Percentiles rank a stretch among this genome's conserved stretches.
These are phyloP conservation scores for Barnettozyma botsteinii DNA, from an alignment of 805 yeast species.

Conservation along the genomic window DNA sequence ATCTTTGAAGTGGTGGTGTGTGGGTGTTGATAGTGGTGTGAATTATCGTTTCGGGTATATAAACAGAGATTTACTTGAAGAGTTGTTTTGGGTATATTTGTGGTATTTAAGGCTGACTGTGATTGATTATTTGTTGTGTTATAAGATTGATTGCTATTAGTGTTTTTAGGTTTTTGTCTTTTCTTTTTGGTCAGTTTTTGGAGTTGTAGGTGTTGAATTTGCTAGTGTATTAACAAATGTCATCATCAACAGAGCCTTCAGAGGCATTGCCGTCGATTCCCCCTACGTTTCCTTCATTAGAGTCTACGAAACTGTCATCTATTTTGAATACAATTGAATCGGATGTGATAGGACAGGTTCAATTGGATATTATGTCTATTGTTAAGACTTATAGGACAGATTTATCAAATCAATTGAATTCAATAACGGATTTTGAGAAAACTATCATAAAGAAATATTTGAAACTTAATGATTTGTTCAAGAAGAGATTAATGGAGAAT, in stretches of 20 bases:
- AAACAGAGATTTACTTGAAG: no score
- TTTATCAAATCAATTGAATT: not conserved
- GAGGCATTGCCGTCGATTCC: no score
- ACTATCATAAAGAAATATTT: slow-evolving; percentile 2
- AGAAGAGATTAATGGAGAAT: slow-evolving; percentile 1
- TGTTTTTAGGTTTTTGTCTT: no score
- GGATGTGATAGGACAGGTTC: slow-evolving; percentile 4
- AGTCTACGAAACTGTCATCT: slow-evolving; percentile 10
- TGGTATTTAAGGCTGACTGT: no score
- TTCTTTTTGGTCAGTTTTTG: no score
- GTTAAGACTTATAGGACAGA: slow-evolving; percentile 2
- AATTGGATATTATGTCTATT: slow-evolving; percentile 3
- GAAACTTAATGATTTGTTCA: slow-evolving; percentile 5
- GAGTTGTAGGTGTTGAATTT: no score
- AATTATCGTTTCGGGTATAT: no score
- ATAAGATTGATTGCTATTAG: no score
- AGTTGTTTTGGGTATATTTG: no score
- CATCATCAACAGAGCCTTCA: not conserved
- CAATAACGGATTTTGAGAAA: not conserved
- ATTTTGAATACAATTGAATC: slow-evolving; percentile 7
- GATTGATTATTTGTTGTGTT: no score
- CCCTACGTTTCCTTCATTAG: slow-evolving; percentile 8
- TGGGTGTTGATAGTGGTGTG: no score
- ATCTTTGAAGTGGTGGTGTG: no score
- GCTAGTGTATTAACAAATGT: not conserved